Evolutionary conservation across 106 monocot genomes (phyloP), one percentile per base, ranked within the genome.

Genomic region (Dioscorea dumetorum): DNA sequence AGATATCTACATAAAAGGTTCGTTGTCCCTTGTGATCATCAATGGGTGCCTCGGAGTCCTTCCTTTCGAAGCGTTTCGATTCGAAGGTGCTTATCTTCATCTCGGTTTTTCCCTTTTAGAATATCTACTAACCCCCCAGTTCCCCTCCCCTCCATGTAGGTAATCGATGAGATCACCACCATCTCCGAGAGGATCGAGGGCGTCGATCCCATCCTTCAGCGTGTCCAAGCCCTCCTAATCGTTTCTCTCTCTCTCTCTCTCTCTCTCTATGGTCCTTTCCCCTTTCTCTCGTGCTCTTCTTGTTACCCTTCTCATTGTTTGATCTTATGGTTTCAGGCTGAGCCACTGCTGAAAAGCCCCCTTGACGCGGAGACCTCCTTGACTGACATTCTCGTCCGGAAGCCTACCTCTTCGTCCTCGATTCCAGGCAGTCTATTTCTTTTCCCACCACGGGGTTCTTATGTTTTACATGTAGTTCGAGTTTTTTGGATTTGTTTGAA

Each of bases 331-430:
- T 60, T 33, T 32, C 53, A 93, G 95, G 84, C 86, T 14, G 58
- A 67, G 68, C 95, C 95, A 63, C 72, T 97, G 68, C 74, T 97
- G 69, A 80, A 73, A 65, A 80, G 79, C 19, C 71, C 72, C 24
- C 72, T 82, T n/a, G 80, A 72, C 8, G 59, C 72, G 34, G 95
- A 97, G 69, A 67, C 77, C 71, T 82, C 77, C 72, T 70, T 97
- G 58, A 81, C 88, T 14, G 95, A 97, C 66, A 91, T 97, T 49
- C 82, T 91, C 61, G 63, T 91, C 20, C 74, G 76, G 76, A 97
- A 89, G 34, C 76, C 83, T n/a, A 52, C 79, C 48, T 52, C 71
- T 0, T 76, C 79, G 68, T 50, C 74, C 4, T 56, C 66, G 9
- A 33, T 31, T 48, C 65, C 75, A 63, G 81, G 74, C 31, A 10